Evolutionary conservation across 2,329 filamentous ascomycete species (phyloP).

Genomic region (Ophiognomonia clavigignenti-juglandacearum): DNA sequence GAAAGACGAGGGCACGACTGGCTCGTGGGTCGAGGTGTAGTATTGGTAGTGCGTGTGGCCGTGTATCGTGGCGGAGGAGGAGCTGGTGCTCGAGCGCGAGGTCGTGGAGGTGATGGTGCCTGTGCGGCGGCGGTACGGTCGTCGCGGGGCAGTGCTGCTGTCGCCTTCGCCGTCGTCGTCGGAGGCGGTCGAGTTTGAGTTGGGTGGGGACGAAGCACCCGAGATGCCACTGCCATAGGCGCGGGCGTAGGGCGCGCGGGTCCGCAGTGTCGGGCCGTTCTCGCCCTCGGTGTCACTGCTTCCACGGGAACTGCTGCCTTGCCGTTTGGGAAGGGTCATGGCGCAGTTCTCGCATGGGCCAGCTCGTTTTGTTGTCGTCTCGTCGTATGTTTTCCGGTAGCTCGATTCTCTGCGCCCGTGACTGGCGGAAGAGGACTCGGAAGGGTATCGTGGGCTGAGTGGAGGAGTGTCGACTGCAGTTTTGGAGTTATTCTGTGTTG

Average conservation of each 20-base stretch:
- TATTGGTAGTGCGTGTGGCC: conserved; percentile 62
- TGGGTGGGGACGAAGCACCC: conserved; percentile 45
- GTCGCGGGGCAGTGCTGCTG: conserved; percentile 19
- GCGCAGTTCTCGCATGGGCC: conserved; percentile 66
- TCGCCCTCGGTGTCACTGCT: conserved; percentile 27
- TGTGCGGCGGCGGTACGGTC: conserved; percentile 32
- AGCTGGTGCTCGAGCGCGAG: conserved; percentile 50
- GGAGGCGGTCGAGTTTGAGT: conserved; percentile 46
- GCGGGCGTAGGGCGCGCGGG: conserved; percentile 54
- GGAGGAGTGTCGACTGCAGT: conserved; percentile 53
- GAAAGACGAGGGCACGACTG: conserved; percentile 56
- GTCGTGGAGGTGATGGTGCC: conserved; percentile 39
- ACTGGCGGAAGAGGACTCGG: conserved; percentile 19
- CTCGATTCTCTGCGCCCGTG: conserved; percentile 47
- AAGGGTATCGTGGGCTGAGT: conserved; percentile 43
- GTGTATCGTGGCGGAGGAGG: conserved; percentile 36
- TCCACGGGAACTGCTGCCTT: conserved; percentile 22
- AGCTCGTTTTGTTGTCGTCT: conserved; percentile 58
- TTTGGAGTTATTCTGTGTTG: conserved; percentile 25
- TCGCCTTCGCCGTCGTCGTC: conserved; percentile 48
- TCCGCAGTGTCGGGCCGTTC: conserved; percentile 52
- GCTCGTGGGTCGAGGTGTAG: conserved; percentile 65
- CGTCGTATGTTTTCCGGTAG: conserved; percentile 60
- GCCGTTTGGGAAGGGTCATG: conserved; percentile 55
- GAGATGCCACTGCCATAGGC: conserved; percentile 41